Conservation (phyloP, 2,329 filamentous ascomycete species). For the Phialophora chinensis region DNA sequence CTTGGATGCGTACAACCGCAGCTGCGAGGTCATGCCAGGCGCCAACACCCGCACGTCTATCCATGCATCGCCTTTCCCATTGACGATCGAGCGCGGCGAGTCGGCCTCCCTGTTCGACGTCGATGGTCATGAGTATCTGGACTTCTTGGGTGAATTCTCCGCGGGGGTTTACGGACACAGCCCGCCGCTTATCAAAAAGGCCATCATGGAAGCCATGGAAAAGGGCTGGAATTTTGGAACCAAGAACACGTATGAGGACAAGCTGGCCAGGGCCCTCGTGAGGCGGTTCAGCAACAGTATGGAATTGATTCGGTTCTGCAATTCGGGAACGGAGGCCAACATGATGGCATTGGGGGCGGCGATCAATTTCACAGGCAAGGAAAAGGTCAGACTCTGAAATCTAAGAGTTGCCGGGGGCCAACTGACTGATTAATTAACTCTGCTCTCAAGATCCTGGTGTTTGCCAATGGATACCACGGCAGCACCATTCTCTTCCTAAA, state of each 20-base stretch:
- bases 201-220: constrained; percentile 54
- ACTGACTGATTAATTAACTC: background rate
- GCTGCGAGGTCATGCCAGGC: constrained; percentile 36
- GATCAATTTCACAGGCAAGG: constrained; percentile 39
- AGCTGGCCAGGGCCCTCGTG: constrained; percentile 58
- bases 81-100: constrained; percentile 42
- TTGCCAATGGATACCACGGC: constrained; percentile 82
- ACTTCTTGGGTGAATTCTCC: constrained; percentile 67
- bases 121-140: constrained; percentile 55
- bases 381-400: constrained; percentile 3
- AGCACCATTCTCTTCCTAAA: constrained; percentile 54
- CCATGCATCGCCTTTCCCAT: constrained; percentile 43
- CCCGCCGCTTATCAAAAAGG: constrained; percentile 58
- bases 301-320: constrained; percentile 65
- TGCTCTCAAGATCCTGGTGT: constrained; percentile 65
- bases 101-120: constrained; percentile 41
- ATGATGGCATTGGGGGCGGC: constrained; percentile 64
- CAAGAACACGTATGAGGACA: constrained; percentile 58
- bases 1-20: constrained; percentile 14
- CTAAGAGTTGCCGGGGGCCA: background rate
- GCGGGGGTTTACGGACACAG: constrained; percentile 71
- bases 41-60: constrained; percentile 43
- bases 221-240: constrained; percentile 62
- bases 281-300: constrained; percentile 53
- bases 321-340: constrained; percentile 71